A percentile compares a stretch with the other conserved stretches of the same genome.
Conservation (phyloP, 108 stramenopile species). For the Cyclotella baltica region DNA sequence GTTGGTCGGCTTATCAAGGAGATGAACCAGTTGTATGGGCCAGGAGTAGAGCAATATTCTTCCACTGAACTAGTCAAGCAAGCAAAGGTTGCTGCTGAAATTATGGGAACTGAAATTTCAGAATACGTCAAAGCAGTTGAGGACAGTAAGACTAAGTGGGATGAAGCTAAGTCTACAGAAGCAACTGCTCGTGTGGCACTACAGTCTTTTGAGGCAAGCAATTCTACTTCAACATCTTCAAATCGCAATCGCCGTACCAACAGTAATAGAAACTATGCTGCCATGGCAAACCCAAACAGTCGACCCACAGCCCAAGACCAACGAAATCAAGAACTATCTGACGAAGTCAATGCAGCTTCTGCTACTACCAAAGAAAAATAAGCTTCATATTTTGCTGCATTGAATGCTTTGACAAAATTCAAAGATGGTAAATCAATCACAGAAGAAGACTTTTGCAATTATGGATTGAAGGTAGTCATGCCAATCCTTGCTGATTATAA, state of each 20-base stretch:
- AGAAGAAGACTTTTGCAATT: background rate
- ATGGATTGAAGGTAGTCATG: background rate
- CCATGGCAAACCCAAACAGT: conserved; percentile 1
- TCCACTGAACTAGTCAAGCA: background rate
- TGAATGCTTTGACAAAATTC: background rate
- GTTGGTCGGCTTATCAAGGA: background rate
- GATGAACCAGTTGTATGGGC: background rate
- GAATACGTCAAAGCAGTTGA: background rate
- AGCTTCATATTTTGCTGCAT: background rate
- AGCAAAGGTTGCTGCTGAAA: background rate
- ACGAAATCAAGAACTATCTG: background rate
- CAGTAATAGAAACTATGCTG: background rate
- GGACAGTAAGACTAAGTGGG: background rate
- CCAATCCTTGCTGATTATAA: background rate
- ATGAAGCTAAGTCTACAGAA: background rate
- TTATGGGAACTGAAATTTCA: background rate
- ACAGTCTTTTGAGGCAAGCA: background rate
- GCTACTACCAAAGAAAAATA: background rate
- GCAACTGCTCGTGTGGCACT: background rate
- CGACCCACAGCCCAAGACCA: background rate
- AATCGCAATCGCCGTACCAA: background rate
- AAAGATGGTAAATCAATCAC: background rate
- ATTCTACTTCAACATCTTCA: background rate
- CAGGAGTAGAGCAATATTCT: background rate
- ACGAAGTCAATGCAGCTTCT: background rate